Evolutionary conservation across 352 stramenopile genomes (phyloP).

Genomic region (Globisporangium heterothallicum): DNA sequence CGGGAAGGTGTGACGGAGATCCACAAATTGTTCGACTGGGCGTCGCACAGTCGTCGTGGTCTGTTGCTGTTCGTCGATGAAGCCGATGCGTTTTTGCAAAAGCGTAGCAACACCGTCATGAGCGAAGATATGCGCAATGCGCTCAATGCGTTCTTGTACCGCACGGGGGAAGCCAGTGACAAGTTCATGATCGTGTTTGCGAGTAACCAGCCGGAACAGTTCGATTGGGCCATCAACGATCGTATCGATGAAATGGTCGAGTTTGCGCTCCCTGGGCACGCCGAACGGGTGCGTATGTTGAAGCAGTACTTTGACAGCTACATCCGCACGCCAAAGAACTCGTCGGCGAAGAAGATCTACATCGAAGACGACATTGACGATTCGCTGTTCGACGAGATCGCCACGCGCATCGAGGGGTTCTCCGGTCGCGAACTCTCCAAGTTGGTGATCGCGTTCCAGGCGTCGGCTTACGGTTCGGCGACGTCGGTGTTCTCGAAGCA

Average conservation of each 20-base stretch:
- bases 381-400: conserved; percentile 89
- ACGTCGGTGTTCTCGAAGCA: conserved; percentile 91
- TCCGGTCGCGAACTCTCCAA: conserved; percentile 99
- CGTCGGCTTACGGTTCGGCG: conserved; percentile 94
- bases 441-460: conserved; percentile 98
- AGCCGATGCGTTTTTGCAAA: conserved; percentile 98
- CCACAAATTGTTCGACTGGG: conserved; percentile 99
- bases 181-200: conserved; percentile 99
- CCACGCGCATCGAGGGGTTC: conserved; percentile 94
- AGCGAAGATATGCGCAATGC: conserved; percentile 98
- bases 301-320: conserved; percentile 98
- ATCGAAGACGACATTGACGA: conserved; percentile 90
- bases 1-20: conserved; percentile 98
- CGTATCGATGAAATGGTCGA: conserved; percentile 99
- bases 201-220: conserved; percentile 98
- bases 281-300: conserved; percentile 96
- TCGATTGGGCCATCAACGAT: conserved; percentile 99
- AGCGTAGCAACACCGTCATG: conserved; percentile 91
- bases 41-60: conserved; percentile 92
- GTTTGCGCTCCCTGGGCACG: conserved; percentile 91
- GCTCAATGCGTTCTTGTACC: conserved; percentile 99
- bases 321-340: conserved; percentile 87
- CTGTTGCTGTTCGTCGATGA: conserved; percentile 99
- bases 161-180: conserved; percentile 95
- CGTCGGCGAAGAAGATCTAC: conserved; percentile 85